A percentile compares a stretch with the other conserved stretches of the same genome.
These are phyloP conservation scores for Madurella mycetomatis DNA, from an alignment of 2,329 filamentous ascomycete genomes.

Conservation along the genomic window DNA sequence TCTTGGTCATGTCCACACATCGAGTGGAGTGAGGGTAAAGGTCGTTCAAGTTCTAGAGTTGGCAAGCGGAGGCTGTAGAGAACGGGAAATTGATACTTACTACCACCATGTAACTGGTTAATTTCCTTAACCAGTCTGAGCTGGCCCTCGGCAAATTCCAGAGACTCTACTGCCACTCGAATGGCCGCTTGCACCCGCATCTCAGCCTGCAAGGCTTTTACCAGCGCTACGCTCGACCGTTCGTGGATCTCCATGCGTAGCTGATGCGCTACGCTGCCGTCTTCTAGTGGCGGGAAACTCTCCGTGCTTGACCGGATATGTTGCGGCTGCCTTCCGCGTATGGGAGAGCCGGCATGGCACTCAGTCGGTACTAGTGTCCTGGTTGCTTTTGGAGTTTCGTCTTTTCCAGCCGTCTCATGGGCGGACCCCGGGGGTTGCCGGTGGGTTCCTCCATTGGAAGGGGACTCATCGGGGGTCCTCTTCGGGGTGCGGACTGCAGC, in stretches of 20 bases:
- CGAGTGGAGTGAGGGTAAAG: too few relatives aligned
- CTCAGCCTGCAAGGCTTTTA: constrained; percentile 22
- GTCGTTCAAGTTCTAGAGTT: background rate
- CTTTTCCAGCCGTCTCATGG: too few relatives aligned
- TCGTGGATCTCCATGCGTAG: background rate
- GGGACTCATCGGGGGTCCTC: background rate
- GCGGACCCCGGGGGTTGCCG: too few relatives aligned
- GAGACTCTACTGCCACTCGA: constrained; percentile 24
- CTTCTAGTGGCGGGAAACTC: background rate
- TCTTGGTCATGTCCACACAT: too few relatives aligned
- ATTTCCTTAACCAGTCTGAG: constrained; percentile 24
- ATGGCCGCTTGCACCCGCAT: constrained; percentile 27
- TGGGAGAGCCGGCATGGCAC: background rate
- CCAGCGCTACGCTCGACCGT: constrained; percentile 6
- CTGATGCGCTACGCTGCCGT: background rate
- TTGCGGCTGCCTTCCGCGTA: background rate
- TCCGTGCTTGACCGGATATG: background rate
- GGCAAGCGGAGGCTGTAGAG: background rate
- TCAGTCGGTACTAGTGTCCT: background rate
- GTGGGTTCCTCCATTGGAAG: too few relatives aligned
- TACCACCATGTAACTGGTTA: constrained; percentile 20
- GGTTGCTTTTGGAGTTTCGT: background rate
- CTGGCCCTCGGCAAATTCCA: constrained; percentile 26
- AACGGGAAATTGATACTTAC: constrained; percentile 9
- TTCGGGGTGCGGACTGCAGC: background rate